Percentiles rank a stretch among this genome's conserved stretches.
phyloP scores from a whole-genome alignment of 352 stramenopile genomes.

The Globisporangium nagaii region DNA sequence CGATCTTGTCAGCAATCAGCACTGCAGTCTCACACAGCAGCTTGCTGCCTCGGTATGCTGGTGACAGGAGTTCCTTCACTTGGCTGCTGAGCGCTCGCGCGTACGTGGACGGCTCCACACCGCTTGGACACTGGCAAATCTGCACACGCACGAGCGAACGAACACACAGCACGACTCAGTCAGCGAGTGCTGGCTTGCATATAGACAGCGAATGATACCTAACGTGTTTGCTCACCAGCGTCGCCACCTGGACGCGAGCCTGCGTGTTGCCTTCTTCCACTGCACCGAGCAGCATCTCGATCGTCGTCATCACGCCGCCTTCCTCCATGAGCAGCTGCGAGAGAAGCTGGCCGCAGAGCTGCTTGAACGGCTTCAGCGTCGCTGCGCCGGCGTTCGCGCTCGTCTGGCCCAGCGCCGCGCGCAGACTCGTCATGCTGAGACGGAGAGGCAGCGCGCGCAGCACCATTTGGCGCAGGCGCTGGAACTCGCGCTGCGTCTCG shows the following conservation, averaged over 20 bases:
- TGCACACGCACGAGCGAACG: too few species aligned
- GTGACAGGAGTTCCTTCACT: constrained; percentile 44
- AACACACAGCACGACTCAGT: neutral
- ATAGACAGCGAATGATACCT: too few species aligned
- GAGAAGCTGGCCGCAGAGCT: constrained; percentile 50
- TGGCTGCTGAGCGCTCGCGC: constrained; percentile 40
- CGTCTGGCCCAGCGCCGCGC: constrained; percentile 53
- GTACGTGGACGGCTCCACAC: constrained; percentile 38
- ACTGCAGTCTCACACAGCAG: constrained; percentile 68
- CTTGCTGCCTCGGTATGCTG: constrained; percentile 53
- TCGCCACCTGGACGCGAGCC: constrained; percentile 76
- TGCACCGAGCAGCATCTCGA: constrained; percentile 71
- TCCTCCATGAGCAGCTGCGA: constrained; percentile 59
- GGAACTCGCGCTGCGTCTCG: constrained; percentile 26
- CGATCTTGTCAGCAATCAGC: constrained; percentile 54
- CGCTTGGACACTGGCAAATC: constrained; percentile 65
- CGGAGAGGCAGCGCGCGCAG: constrained; percentile 51
- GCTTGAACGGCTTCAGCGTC: constrained; percentile 46
- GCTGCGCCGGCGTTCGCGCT: constrained; percentile 3
- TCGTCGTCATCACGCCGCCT: constrained; percentile 69
- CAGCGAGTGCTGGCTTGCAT: too few species aligned
- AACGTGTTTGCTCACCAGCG: constrained; percentile 48
- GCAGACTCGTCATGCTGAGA: constrained; percentile 71
- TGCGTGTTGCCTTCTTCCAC: constrained; percentile 85
- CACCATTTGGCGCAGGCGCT: constrained; percentile 31